Base-by-base conservation (phyloP, 1,284 basidiomycete genomes). In the Puccinia polysora region DNA sequence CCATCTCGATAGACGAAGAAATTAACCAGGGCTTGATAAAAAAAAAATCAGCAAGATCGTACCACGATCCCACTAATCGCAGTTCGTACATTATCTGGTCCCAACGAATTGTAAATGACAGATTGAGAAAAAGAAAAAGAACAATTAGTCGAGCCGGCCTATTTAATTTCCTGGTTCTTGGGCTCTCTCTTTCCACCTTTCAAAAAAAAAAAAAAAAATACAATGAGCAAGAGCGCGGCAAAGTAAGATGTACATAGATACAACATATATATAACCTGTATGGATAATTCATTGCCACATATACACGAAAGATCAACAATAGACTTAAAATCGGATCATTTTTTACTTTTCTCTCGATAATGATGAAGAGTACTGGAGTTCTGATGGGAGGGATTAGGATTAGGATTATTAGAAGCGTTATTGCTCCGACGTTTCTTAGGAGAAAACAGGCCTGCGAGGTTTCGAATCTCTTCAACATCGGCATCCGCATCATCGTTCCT, bases 401-500 rank as follows among this genome's bases (percentile, higher is more conserved):
- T 60, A 2, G 56, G 43, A 40, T 6, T 8, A 38, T 58, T 38
- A 20, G 6, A 60, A n/a, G n/a, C n/a, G n/a, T 60, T 60, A 45
- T 60, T 60, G 1, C 20, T 60, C 20, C 58, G 58, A 15, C 58
- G 58, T 60, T 60, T 60, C 32, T 60, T 60, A 45, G 58, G 58
- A 25, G 62, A 64, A 18, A 49, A 20, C 6, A 71, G 49, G 28
- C 69, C 69, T 25, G 58, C 60, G 36, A 50, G 23, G 40, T 34
- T 28, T 10, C 69, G 69, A 28, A 71, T 71, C 52, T 71, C 58
- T n/a, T 62, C 59, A n/a, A 71, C 38, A 43, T 71, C 69, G 34
- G 69, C 59, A 47, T 71, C 69, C n/a, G 59, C 52, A 45, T 71
- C 69, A 40, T 71, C 69, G 20, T 50, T 53, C 49, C 63, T 71